phyloP scores from a whole-genome alignment of 1,284 basidiomycete species.

The Irpex sp. region DNA sequence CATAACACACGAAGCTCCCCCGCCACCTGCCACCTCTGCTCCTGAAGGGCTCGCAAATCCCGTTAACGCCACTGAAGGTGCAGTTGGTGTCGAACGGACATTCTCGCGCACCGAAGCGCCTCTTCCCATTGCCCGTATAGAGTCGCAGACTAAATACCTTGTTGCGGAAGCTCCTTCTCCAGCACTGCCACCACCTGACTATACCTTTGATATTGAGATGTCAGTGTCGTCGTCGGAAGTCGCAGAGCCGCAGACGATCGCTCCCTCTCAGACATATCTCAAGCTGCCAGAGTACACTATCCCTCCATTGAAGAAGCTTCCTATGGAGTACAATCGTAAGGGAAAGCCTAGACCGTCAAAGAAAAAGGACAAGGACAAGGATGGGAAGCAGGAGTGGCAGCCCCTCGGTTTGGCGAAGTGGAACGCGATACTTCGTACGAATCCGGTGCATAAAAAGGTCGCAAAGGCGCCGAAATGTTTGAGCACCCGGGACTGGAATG shows the following conservation, averaged over 20 bases:
- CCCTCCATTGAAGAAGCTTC: slow-evolving; percentile 59
- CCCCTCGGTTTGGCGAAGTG: slow-evolving; percentile 70
- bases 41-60: background rate
- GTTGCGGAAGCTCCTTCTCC: slow-evolving; percentile 3
- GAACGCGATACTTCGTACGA: slow-evolving; percentile 66
- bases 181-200: slow-evolving; percentile 16
- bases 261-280: slow-evolving; percentile 2
- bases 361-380: slow-evolving; percentile 50
- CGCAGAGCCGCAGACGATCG: slow-evolving; percentile 14
- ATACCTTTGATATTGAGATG: slow-evolving; percentile 15
- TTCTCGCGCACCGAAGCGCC: background rate
- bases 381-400: slow-evolving; percentile 50
- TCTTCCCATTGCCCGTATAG: slow-evolving; percentile 6
- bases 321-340: slow-evolving; percentile 61
- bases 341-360: slow-evolving; percentile 52
- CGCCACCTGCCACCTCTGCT: background rate
- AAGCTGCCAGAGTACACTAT: slow-evolving; percentile 42
- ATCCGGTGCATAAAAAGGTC: slow-evolving; percentile 70
- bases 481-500: slow-evolving; percentile 76
- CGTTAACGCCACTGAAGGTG: background rate
- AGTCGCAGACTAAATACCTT: slow-evolving; percentile 4
- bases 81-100: background rate
- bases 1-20: background rate
- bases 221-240: background rate
- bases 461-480: slow-evolving; percentile 70